These are phyloP conservation scores for Cystobasidium sp. DNA, from an alignment of 1,284 basidiomycete species.

Conservation along the genomic window DNA sequence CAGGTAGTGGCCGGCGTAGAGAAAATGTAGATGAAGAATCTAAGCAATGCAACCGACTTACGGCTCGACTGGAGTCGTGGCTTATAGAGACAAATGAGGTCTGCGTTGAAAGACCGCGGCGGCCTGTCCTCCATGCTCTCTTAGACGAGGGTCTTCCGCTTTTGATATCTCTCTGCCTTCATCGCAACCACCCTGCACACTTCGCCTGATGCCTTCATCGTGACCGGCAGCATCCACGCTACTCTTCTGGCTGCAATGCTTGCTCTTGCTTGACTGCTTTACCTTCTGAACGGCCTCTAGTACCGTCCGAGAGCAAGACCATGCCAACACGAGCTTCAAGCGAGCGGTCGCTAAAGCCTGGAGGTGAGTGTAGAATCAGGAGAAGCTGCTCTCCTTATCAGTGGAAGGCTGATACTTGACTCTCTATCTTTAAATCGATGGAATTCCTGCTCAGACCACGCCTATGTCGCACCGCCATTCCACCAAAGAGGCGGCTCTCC, in stretches of 20 bases:
- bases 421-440: no score
- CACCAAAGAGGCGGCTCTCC: slow-evolving; percentile 50
- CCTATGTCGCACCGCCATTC: slow-evolving; percentile 51
- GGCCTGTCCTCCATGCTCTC: neutral
- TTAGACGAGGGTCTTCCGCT: neutral
- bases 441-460: slow-evolving; percentile 46
- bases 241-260: slow-evolving; percentile 1
- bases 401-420: no score
- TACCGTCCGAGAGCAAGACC: neutral
- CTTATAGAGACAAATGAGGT: no score
- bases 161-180: slow-evolving; percentile 44
- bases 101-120: no score
- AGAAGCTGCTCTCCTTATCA: no score
- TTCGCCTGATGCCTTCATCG: no score
- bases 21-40: no score
- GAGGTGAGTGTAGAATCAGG: neutral
- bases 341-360: slow-evolving; percentile 12
- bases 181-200: slow-evolving; percentile 62
- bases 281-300: neutral
- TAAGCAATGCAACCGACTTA: no score
- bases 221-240: slow-evolving; percentile 5
- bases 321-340: slow-evolving; percentile 18
- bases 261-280: neutral
- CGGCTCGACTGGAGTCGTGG: no score
- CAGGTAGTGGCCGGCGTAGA: no score